Evolutionary conservation across 768 basidiomycete species (phyloP), one percentile per base, ranked within the genome.

Genomic region (Thelephora ganbajun): DNA sequence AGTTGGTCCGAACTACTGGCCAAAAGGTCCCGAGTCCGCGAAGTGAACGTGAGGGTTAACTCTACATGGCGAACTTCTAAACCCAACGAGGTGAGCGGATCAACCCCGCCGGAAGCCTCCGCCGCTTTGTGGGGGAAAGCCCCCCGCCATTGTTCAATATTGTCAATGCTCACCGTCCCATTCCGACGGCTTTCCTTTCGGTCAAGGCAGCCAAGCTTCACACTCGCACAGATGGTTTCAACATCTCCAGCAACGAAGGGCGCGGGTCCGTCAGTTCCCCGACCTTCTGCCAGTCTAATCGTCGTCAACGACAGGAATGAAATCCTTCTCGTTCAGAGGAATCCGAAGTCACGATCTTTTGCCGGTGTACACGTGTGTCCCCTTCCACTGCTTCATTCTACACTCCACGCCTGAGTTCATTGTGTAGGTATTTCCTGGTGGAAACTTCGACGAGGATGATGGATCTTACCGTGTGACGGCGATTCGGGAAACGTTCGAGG

Each of bases 401-500:
- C 37, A 6, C 18, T 23, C 16, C 26, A n/a, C n/a, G n/a, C 11
- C 12, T 36, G 26, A 20, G 14, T n/a, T 45, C 13, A 50, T 20
- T 11, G 9, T 19, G 6, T 44, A 86, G 83, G 83, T 84, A 23
- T 87, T 85, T 55, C 83, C 83, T 6, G 83, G 83, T 12, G 83
- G 83, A 14, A 83, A 83, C 59, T 69, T 66, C 36, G 83, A 84
- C 64, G 62, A 65, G 47, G 80, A 84, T 53, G 83, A 84, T 53
- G 56, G 57, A 5, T 74, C 74, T 9, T 57, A 80, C 16, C 59
- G 60, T 30, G 68, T 79, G 49, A 84, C 81, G 12, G 83, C 81
- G 3, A 77, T 85, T 39, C 70, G 83, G 14, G 83, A 87, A 62
- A 79, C 82, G 0, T 85, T 87, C 49, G 83, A 87, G 56, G 83